These are phyloP conservation scores for Coprinellus micaceus DNA, from an alignment of 768 basidiomycete genomes.

Conservation along the genomic window DNA sequence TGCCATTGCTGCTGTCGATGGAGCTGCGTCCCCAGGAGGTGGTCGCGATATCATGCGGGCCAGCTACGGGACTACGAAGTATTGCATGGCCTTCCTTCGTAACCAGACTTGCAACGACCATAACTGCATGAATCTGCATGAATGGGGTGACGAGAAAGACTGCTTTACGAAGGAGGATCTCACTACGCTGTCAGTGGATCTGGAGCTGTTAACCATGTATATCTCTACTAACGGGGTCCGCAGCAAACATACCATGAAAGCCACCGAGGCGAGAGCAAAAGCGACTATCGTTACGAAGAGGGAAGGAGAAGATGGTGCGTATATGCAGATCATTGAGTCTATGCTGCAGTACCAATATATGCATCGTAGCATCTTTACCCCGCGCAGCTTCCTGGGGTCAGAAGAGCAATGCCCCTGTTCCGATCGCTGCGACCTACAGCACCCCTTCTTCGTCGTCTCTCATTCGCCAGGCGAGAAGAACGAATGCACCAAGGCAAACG, in stretches of 20 bases:
- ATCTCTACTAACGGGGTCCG: slow-evolving; percentile 10
- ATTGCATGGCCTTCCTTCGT: slow-evolving; percentile 94
- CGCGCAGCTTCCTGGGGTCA: slow-evolving; percentile 64
- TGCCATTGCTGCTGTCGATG: slow-evolving; percentile 90
- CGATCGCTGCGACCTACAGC: slow-evolving; percentile 16
- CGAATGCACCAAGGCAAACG: slow-evolving; percentile 40
- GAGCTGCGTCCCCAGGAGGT: slow-evolving; percentile 85
- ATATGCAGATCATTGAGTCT: slow-evolving; percentile 1
- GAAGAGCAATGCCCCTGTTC: slow-evolving; percentile 29
- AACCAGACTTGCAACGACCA: slow-evolving; percentile 80
- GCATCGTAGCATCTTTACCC: slow-evolving; percentile 49
- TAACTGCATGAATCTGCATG: slow-evolving; percentile 91
- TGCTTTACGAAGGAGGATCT: slow-evolving; percentile 97
- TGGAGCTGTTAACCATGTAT: background rate
- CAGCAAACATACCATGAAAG: slow-evolving; percentile 92
- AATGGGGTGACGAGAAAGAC: slow-evolving; percentile 98
- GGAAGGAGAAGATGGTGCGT: slow-evolving; percentile 56
- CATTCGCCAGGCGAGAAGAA: slow-evolving; percentile 41
- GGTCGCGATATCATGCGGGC: slow-evolving; percentile 88
- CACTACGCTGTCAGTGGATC: slow-evolving; percentile 68
- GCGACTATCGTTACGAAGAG: slow-evolving; percentile 49
- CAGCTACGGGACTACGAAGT: slow-evolving; percentile 94
- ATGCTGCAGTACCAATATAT: slow-evolving; percentile 12
- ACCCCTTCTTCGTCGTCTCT: slow-evolving; percentile 20
- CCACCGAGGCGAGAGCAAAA: slow-evolving; percentile 68